Evolutionary conservation across 805 yeast species (phyloP).

Genomic region (Torulaspora microellipsoides): DNA sequence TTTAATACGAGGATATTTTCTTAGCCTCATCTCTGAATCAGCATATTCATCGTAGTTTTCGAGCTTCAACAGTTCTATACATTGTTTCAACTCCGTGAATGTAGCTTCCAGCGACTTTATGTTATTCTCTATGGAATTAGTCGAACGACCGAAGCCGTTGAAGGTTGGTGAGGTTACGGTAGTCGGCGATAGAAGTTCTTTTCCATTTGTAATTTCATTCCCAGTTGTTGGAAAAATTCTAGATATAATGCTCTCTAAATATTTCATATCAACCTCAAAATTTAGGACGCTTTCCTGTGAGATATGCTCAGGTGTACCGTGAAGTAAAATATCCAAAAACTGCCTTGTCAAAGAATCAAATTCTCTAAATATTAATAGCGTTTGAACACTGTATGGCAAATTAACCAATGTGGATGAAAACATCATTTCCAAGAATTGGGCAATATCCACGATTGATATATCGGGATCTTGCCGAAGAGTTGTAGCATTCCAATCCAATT

Average conservation of each 20-base stretch:
- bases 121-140: constrained; percentile 29
- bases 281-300: constrained; percentile 61
- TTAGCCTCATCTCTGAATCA: constrained; percentile 50
- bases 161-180: constrained; percentile 25
- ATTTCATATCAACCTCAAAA: constrained; percentile 75
- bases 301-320: constrained; percentile 46
- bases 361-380: constrained; percentile 77
- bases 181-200: constrained; percentile 13
- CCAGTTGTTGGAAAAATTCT: constrained; percentile 33
- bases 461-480: constrained; percentile 57
- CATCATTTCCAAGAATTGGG: constrained; percentile 77
- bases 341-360: constrained; percentile 78
- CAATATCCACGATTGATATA: constrained; percentile 73
- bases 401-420: constrained; percentile 80
- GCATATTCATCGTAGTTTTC: constrained; percentile 63
- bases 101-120: constrained; percentile 61
- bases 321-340: constrained; percentile 55
- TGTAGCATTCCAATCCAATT: constrained; percentile 74
- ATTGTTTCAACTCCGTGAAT: constrained; percentile 74
- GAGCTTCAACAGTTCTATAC: constrained; percentile 62
- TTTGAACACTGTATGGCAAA: constrained; percentile 71
- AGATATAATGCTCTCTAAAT: constrained; percentile 53
- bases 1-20: constrained; percentile 68
- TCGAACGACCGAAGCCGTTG: constrained; percentile 15
- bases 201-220: constrained; percentile 19